Conservation (phyloP, 768 basidiomycete genomes). For the Boletus sp. region DNA sequence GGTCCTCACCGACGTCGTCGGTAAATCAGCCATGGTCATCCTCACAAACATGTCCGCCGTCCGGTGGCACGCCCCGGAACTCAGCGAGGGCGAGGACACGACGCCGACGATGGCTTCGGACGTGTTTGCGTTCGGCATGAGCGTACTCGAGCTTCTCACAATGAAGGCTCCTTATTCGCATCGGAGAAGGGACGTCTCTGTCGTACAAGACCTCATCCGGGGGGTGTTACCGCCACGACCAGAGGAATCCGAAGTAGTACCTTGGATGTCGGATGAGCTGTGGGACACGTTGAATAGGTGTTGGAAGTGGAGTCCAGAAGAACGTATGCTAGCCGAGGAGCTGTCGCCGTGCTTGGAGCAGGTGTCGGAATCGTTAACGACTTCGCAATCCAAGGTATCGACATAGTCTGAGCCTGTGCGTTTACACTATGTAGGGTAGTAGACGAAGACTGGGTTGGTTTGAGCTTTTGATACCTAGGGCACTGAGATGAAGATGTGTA, state of each 20-base stretch:
- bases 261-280: conserved; percentile 44
- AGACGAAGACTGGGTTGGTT: neutral
- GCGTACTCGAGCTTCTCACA: conserved; percentile 55
- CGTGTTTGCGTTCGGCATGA: conserved; percentile 59
- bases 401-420: neutral
- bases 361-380: conserved; percentile 1
- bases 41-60: conserved; percentile 45
- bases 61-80: conserved; percentile 62
- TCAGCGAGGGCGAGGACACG: conserved; percentile 42
- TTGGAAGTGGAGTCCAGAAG: conserved; percentile 40
- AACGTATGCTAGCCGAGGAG: conserved; percentile 41
- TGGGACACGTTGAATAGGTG: conserved; percentile 47
- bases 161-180: conserved; percentile 49
- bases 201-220: conserved; percentile 43
- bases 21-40: conserved; percentile 42
- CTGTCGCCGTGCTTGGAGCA: conserved; percentile 23
- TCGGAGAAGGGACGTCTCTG: conserved; percentile 46
- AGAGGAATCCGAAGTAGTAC: conserved; percentile 25
- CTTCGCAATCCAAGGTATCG: neutral
- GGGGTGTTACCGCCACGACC: conserved; percentile 45
- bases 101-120: conserved; percentile 48
- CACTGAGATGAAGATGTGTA: neutral
- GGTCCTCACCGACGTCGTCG: conserved; percentile 55
- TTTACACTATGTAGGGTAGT: conserved; percentile 6
- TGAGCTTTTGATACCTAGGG: neutral